These are phyloP conservation scores for Fusarium liriodendri DNA, from an alignment of 2,329 filamentous ascomycete species.

Conservation along the genomic window DNA sequence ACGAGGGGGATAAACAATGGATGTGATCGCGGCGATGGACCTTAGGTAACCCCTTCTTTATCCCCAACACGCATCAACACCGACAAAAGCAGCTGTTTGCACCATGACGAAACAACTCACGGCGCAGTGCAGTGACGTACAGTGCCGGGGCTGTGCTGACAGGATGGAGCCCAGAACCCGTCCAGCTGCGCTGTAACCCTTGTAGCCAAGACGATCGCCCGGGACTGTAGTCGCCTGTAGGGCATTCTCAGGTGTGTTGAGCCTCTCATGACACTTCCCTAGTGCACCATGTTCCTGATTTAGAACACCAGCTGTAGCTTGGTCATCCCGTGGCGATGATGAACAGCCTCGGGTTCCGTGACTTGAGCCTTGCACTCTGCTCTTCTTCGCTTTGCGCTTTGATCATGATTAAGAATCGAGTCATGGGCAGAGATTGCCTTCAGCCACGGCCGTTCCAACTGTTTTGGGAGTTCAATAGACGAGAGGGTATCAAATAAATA, in stretches of 20 bases:
- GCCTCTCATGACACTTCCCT: conserved; percentile 22
- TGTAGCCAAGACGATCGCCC: conserved; percentile 31
- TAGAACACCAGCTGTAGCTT: conserved; percentile 26
- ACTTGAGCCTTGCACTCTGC: background rate
- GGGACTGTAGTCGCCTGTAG: conserved; percentile 10
- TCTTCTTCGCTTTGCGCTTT: background rate
- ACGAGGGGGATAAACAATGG: background rate
- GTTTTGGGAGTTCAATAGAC: background rate
- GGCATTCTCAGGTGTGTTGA: conserved; percentile 10
- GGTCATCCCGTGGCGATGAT: conserved; percentile 11
- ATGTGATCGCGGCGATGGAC: background rate
- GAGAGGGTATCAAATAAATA: background rate
- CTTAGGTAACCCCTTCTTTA: conserved; percentile 27
- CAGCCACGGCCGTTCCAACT: background rate
- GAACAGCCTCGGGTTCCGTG: conserved; percentile 9
- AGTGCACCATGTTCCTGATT: conserved; percentile 35
- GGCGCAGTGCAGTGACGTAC: conserved; percentile 43
- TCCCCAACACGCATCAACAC: background rate
- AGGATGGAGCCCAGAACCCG: conserved; percentile 5
- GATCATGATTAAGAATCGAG: background rate
- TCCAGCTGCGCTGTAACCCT: conserved; percentile 20
- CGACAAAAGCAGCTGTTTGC: conserved; percentile 6
- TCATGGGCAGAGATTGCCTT: background rate
- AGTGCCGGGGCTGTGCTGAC: conserved; percentile 43
- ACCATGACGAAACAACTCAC: conserved; percentile 36